phyloP scores from a whole-genome alignment of 2,329 filamentous ascomycete genomes.

The Arthrobotrys megalospora region DNA sequence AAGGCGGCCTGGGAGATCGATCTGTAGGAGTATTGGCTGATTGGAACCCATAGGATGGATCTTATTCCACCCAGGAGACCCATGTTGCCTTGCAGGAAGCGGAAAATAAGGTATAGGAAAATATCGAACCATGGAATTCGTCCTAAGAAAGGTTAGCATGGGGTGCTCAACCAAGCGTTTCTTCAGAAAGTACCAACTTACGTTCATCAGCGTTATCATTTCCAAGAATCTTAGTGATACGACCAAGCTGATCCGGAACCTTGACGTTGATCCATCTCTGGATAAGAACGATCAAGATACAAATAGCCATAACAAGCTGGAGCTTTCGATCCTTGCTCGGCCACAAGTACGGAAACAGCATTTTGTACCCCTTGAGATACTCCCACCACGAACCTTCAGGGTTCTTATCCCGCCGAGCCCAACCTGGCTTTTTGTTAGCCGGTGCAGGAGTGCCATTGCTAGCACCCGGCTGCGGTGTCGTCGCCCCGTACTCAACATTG shows the following conservation, averaged over 20 bases:
- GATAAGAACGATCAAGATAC: constrained; percentile 82
- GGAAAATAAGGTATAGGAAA: constrained; percentile 81
- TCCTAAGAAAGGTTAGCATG: constrained; percentile 37
- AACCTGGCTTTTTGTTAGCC: constrained; percentile 81
- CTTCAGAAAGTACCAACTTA: constrained; percentile 37
- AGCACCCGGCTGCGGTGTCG: constrained; percentile 64
- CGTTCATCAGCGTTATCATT: constrained; percentile 71
- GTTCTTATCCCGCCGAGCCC: constrained; percentile 89
- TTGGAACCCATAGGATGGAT: constrained; percentile 92
- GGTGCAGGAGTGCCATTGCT: constrained; percentile 71
- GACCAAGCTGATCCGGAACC: constrained; percentile 85
- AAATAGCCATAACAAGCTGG: constrained; percentile 83
- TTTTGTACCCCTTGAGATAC: constrained; percentile 89
- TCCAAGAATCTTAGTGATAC: constrained; percentile 80
- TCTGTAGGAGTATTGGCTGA: constrained; percentile 96
- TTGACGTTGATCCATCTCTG: constrained; percentile 89
- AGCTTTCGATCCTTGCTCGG: constrained; percentile 83
- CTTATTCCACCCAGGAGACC: constrained; percentile 87
- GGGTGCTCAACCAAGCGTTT: constrained; percentile 7
- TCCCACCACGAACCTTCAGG: constrained; percentile 88
- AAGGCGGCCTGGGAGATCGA: constrained; percentile 95
- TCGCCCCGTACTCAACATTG: constrained; percentile 49
- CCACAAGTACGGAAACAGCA: constrained; percentile 98
- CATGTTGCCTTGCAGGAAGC: constrained; percentile 88
- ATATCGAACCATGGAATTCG: constrained; percentile 82